Evolutionary conservation across 805 yeast genomes (phyloP).

Genomic region (Huiozyma naganishii): DNA sequence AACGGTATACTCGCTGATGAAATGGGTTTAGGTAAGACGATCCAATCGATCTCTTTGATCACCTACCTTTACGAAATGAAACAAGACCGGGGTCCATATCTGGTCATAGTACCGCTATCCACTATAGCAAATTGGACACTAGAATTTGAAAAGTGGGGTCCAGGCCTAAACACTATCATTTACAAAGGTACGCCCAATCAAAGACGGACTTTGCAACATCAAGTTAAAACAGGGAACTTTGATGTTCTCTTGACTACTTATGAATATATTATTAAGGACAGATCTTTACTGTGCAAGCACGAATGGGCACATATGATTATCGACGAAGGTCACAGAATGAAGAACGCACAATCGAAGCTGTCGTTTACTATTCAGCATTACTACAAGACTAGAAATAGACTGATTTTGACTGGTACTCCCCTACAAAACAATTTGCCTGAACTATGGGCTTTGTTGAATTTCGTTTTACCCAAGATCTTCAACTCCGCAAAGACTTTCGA

Average conservation of each 20-base stretch:
- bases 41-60: conserved; percentile 67
- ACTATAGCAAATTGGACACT: conserved; percentile 79
- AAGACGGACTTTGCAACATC: conserved; percentile 54
- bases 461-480: conserved; percentile 74
- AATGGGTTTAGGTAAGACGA: conserved; percentile 97
- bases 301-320: conserved; percentile 81
- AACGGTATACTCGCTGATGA: conserved; percentile 98
- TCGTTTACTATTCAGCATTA: conserved; percentile 60
- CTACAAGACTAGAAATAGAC: conserved; percentile 64
- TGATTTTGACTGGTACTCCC: conserved; percentile 83
- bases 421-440: conserved; percentile 78
- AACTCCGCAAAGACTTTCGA: conserved; percentile 79
- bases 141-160: conserved; percentile 86
- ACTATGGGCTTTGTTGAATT: conserved; percentile 74
- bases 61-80: conserved; percentile 62
- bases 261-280: conserved; percentile 71
- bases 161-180: conserved; percentile 56
- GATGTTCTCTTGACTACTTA: conserved; percentile 71
- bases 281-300: conserved; percentile 56
- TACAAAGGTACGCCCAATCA: conserved; percentile 72
- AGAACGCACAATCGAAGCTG: conserved; percentile 63
- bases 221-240: conserved; percentile 57
- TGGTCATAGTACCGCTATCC: conserved; percentile 75
- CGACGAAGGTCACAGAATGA: conserved; percentile 88
- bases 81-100: conserved; percentile 54